Evolutionary conservation across 2,329 filamentous ascomycete species (phyloP).

Genomic region (Penicillium capsulatum): DNA sequence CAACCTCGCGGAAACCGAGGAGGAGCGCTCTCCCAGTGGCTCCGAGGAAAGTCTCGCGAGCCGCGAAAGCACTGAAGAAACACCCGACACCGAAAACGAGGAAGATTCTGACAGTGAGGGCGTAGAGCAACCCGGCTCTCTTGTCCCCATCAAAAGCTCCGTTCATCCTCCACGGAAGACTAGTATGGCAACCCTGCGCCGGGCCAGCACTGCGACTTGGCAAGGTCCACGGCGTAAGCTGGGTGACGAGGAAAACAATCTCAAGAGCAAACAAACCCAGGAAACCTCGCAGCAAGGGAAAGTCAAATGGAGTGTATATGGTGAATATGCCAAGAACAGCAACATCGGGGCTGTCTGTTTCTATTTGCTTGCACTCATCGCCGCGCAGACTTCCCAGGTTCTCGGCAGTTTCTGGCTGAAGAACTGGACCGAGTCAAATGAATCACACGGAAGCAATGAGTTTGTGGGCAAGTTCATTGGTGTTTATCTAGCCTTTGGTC

Average conservation of each 20-base stretch:
- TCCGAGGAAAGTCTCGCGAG: slow-evolving; percentile 60
- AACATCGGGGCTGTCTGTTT: slow-evolving; percentile 78
- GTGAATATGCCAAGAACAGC: slow-evolving; percentile 90
- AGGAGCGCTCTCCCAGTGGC: slow-evolving; percentile 50
- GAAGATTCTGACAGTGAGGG: slow-evolving; percentile 55
- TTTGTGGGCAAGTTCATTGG: slow-evolving; percentile 86
- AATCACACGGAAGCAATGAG: slow-evolving; percentile 62
- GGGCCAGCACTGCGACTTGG: slow-evolving; percentile 89
- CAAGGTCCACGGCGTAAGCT: slow-evolving; percentile 78
- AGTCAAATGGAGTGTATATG: slow-evolving; percentile 94
- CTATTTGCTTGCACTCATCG: slow-evolving; percentile 72
- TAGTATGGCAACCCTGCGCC: slow-evolving; percentile 76
- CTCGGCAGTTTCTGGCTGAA: slow-evolving; percentile 91
- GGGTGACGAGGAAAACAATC: slow-evolving; percentile 67
- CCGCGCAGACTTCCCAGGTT: slow-evolving; percentile 76
- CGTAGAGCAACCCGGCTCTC: slow-evolving; percentile 69
- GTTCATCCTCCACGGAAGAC: slow-evolving; percentile 53
- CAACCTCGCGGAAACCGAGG: slow-evolving; percentile 50
- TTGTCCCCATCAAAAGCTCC: slow-evolving; percentile 66
- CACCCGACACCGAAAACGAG: slow-evolving; percentile 48
- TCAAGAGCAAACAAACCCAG: slow-evolving; percentile 79
- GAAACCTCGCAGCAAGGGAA: slow-evolving; percentile 92
- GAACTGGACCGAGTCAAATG: slow-evolving; percentile 80
- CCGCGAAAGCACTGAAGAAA: slow-evolving; percentile 63
- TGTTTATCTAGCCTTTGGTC: slow-evolving; percentile 90